Percentiles rank a stretch among this genome's conserved stretches.
Conservation (phyloP, 169 alveolate genomes). For the Cyclospora cayetanensis region DNA sequence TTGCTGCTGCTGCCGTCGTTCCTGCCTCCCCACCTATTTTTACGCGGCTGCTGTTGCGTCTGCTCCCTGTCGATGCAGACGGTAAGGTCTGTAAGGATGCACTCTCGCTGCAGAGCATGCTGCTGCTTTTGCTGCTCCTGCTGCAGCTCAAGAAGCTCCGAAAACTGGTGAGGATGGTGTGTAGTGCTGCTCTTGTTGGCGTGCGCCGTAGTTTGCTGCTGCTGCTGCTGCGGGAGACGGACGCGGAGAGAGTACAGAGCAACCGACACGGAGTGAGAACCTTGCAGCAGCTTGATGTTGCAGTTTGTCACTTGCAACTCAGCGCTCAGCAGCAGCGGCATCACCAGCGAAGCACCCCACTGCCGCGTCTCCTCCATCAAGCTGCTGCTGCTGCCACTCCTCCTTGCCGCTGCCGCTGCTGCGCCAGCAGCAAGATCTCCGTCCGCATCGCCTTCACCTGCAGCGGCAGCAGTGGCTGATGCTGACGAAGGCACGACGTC, state of each 20-base stretch:
- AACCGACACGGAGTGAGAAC: conserved; percentile 5
- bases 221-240: conserved; percentile 28
- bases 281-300: conserved; percentile 23
- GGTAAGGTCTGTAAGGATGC: background rate
- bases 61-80: conserved; percentile 27
- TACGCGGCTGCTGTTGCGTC: conserved; percentile 36
- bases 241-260: background rate
- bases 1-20: background rate
- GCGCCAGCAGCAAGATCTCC: background rate
- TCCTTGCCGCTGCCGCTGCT: background rate
- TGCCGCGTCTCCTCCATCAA: background rate
- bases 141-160: conserved; percentile 9
- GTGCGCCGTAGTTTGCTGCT: conserved; percentile 15
- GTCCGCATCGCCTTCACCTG: background rate
- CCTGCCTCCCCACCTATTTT: too few species aligned
- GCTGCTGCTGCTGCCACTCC: conserved; percentile 43
- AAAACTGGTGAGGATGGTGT: conserved; percentile 14
- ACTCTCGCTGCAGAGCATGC: conserved; percentile 33
- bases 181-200: background rate
- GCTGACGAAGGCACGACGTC: too few species aligned
- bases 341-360: conserved; percentile 33
- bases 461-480: conserved; percentile 10
- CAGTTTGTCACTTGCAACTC: conserved; percentile 13
- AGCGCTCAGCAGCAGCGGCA: conserved; percentile 26
- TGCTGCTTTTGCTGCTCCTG: conserved; percentile 44